phyloP scores from a whole-genome alignment of 2,329 filamentous ascomycete genomes.

The Albophoma yamanashiensis region DNA sequence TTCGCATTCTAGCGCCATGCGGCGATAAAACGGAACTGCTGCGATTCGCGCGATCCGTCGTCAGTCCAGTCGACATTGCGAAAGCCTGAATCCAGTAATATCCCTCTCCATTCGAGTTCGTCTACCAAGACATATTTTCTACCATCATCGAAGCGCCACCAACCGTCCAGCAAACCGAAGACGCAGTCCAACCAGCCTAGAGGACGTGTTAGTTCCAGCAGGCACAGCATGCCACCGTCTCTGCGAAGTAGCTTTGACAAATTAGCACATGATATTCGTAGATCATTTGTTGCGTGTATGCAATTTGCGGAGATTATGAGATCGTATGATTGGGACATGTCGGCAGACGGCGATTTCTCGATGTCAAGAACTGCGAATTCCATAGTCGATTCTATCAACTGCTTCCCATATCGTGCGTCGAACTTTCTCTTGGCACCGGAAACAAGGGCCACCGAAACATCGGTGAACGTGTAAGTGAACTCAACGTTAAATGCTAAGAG shows the following conservation, averaged over 20 bases:
- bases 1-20: conserved; percentile 4
- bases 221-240: conserved; percentile 14
- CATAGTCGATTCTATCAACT: conserved; percentile 8
- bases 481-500: conserved; percentile 8
- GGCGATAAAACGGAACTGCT: conserved; percentile 13
- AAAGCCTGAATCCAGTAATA: conserved; percentile 11
- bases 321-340: conserved; percentile 12
- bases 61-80: conserved; percentile 14
- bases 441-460: conserved; percentile 25
- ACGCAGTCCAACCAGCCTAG: conserved; percentile 19
- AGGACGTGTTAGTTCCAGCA: conserved; percentile 18
- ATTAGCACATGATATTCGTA: conserved; percentile 11
- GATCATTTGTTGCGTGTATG: conserved; percentile 22
- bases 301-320: conserved; percentile 24
- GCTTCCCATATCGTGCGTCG: not conserved
- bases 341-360: conserved; percentile 10
- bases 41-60: conserved; percentile 11
- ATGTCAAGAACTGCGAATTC: conserved; percentile 17
- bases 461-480: conserved; percentile 28
- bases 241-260: conserved; percentile 12
- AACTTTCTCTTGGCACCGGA: conserved; percentile 15
- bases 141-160: conserved; percentile 21
- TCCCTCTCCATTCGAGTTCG: conserved; percentile 11
- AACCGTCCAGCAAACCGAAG: conserved; percentile 23
- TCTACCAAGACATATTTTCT: conserved; percentile 11